Conservation (phyloP, 2,329 filamentous ascomycete genomes). For the Volutella citrinella region DNA sequence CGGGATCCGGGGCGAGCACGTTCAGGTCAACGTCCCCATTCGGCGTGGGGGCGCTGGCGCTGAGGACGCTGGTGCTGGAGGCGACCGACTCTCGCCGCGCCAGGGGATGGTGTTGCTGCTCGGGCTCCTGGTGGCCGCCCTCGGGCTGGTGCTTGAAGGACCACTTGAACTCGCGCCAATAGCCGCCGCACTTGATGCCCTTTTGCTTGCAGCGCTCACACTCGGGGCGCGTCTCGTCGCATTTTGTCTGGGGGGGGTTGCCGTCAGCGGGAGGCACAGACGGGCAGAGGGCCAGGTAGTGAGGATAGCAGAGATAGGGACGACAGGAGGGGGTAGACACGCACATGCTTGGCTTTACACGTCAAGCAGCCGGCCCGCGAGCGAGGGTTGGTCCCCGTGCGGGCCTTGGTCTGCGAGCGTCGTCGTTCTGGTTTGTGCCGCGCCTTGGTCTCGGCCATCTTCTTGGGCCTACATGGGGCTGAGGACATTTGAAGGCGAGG, state of each 20-base stretch:
- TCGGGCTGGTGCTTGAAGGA: constrained; percentile 39
- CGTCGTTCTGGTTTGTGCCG: too few species aligned
- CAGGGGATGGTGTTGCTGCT: too few species aligned
- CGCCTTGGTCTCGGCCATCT: too few species aligned
- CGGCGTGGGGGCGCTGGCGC: neutral
- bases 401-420: too few species aligned
- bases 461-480: too few species aligned
- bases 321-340: too few species aligned
- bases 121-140: constrained; percentile 1
- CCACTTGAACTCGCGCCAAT: constrained; percentile 35
- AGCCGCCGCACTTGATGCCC: constrained; percentile 26
- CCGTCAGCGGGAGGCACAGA: constrained; percentile 5
- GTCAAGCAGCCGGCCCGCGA: constrained; percentile 30
- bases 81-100: neutral
- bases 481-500: too few species aligned
- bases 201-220: constrained; percentile 26
- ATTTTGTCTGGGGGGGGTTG: constrained; percentile 26
- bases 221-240: constrained; percentile 28
- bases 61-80: neutral
- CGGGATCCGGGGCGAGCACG: neutral
- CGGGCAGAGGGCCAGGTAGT: neutral
- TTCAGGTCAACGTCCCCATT: too few species aligned
- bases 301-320: too few species aligned
- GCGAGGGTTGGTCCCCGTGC: constrained; percentile 15
- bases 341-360: constrained; percentile 29